phyloP scores from a whole-genome alignment of 257 asterid genomes.

The Solanum dulcamara region DNA sequence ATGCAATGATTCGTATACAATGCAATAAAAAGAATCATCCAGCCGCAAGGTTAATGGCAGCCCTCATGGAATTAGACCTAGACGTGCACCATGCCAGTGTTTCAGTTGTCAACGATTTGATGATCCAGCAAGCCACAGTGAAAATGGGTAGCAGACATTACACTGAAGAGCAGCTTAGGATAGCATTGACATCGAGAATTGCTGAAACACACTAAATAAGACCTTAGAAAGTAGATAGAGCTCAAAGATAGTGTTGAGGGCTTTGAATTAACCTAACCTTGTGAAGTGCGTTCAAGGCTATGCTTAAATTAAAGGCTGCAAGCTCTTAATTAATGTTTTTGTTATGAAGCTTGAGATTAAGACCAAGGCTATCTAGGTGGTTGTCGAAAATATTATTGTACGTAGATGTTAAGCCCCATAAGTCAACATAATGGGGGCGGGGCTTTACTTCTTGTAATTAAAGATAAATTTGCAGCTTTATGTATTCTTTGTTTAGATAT shows the following conservation, averaged over 20 bases:
- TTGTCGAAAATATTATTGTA: background rate
- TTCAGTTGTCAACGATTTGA: slow-evolving; percentile 14
- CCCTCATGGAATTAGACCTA: slow-evolving; percentile 17
- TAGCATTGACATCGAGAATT: slow-evolving; percentile 5
- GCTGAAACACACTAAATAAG: background rate
- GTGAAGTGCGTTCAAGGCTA: background rate
- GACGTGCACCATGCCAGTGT: slow-evolving; percentile 22
- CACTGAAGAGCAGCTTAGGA: slow-evolving; percentile 14
- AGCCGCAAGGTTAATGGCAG: slow-evolving; percentile 17
- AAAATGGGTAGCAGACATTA: slow-evolving; percentile 9
- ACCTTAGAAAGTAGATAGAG: background rate
- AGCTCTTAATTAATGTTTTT: background rate
- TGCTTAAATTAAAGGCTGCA: background rate
- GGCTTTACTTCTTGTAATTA: background rate
- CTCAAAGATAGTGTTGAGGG: background rate
- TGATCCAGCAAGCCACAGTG: slow-evolving; percentile 21
- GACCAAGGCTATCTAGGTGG: background rate
- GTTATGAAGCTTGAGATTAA: background rate
- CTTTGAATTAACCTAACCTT: background rate
- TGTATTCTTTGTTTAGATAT: background rate
- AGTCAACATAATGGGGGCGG: background rate
- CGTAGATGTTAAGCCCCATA: background rate
- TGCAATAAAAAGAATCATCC: slow-evolving; percentile 17
- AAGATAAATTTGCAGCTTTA: background rate
- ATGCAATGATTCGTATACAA: slow-evolving; percentile 17